Evolutionary conservation across 1,284 basidiomycete species (phyloP).

Genomic region (Bjerkandera adusta): DNA sequence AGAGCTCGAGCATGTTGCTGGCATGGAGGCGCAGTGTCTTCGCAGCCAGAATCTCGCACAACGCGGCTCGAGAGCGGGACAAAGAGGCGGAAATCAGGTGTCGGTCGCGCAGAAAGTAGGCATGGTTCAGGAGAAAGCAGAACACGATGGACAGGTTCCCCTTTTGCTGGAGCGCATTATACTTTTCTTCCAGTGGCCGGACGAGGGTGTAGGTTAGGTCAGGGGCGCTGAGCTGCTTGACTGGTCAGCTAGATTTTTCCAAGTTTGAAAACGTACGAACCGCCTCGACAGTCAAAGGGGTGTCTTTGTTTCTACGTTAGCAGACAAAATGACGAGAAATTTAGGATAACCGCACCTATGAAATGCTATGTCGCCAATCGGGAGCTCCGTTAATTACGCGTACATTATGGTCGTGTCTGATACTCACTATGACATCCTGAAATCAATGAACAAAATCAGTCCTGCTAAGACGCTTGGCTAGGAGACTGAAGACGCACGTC

Average conservation of each 20-base stretch:
- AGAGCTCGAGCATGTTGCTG: constrained; percentile 74
- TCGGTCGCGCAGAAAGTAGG: constrained; percentile 80
- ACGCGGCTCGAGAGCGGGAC: constrained; percentile 71
- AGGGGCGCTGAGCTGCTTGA: constrained; percentile 65
- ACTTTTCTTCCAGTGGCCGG: constrained; percentile 72
- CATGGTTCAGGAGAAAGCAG: constrained; percentile 85
- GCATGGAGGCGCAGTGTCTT: constrained; percentile 78
- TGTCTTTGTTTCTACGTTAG: constrained; percentile 46
- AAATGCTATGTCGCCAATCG: constrained; percentile 42
- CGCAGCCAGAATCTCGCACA: constrained; percentile 90
- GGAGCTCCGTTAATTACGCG: constrained; percentile 4
- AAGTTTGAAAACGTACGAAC: constrained; percentile 33
- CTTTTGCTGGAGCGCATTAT: constrained; percentile 55
- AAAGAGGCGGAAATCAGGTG: constrained; percentile 65
- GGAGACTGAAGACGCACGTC: constrained; percentile 36
- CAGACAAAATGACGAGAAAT: neutral
- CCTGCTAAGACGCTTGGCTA: constrained; percentile 9
- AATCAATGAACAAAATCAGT: neutral
- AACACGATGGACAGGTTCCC: constrained; percentile 81
- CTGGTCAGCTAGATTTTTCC: neutral
- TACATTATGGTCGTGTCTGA: neutral
- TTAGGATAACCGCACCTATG: constrained; percentile 45
- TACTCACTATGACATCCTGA: constrained; percentile 58
- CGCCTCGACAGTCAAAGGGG: constrained; percentile 74
- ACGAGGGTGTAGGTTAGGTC: constrained; percentile 88